These are phyloP conservation scores for Candida ulmi DNA, from an alignment of 805 yeast species.

Conservation along the genomic window DNA sequence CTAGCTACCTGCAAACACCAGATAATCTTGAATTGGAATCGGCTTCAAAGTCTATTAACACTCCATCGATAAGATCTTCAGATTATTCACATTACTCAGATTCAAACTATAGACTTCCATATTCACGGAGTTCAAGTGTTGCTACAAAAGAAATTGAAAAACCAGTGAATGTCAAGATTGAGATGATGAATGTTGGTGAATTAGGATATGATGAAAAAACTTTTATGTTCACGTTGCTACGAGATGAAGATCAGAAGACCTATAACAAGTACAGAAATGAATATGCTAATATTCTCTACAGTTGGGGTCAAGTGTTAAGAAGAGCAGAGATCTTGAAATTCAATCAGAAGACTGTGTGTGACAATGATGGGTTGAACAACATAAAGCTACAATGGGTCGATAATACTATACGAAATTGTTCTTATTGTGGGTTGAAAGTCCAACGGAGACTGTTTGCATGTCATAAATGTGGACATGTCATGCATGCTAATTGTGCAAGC, in stretches of 20 bases:
- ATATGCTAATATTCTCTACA: slow-evolving; percentile 70
- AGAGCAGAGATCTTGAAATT: slow-evolving; percentile 74
- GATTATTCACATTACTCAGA: slow-evolving; percentile 17
- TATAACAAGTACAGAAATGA: slow-evolving; percentile 47
- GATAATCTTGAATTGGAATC: not conserved
- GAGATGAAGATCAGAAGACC: slow-evolving; percentile 23
- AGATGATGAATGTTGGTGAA: slow-evolving; percentile 35
- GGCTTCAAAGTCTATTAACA: not conserved
- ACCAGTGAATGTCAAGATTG: slow-evolving; percentile 33
- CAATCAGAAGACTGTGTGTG: slow-evolving; percentile 34
- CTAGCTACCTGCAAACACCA: slow-evolving; percentile 1
- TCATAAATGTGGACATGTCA: slow-evolving; percentile 66
- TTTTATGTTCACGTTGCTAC: slow-evolving; percentile 31
- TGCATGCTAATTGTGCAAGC: slow-evolving; percentile 74
- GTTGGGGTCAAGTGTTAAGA: slow-evolving; percentile 82
- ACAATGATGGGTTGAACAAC: slow-evolving; percentile 24
- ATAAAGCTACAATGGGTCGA: slow-evolving; percentile 29
- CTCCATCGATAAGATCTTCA: slow-evolving; percentile 12
- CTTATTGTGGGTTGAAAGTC: slow-evolving; percentile 58
- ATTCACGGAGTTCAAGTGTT: slow-evolving; percentile 23
- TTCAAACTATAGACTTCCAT: slow-evolving; percentile 15
- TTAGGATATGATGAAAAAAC: slow-evolving; percentile 30
- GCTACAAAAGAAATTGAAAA: slow-evolving; percentile 11
- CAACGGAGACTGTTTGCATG: slow-evolving; percentile 62
- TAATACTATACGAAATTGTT: slow-evolving; percentile 41